phyloP scores from a whole-genome alignment of 768 basidiomycete genomes.

The Russula sp. region DNA sequence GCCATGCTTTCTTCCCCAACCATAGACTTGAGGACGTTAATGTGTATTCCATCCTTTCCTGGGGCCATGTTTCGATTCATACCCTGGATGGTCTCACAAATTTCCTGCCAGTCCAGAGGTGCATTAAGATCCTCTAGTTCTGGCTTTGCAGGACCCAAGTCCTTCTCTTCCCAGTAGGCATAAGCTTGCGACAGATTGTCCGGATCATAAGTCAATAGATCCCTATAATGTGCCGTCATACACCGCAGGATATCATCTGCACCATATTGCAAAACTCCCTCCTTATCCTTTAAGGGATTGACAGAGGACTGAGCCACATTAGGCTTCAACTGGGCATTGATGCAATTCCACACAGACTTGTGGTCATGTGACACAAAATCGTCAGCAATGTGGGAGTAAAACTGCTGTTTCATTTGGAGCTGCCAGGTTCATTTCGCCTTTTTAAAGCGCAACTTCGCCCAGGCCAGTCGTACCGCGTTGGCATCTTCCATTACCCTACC shows the following conservation, averaged over 20 bases:
- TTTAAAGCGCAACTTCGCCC: neutral
- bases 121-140: no score
- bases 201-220: conserved; percentile 1
- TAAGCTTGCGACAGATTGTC: neutral
- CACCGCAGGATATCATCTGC: neutral
- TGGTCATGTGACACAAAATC: neutral
- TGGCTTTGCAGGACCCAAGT: no score
- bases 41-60: neutral
- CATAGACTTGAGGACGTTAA: conserved; percentile 2
- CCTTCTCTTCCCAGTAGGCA: neutral
- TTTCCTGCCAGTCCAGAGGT: neutral
- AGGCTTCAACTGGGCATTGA: neutral
- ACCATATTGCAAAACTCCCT: neutral
- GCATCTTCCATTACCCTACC: neutral
- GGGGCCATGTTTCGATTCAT: neutral
- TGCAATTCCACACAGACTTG: neutral
- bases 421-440: neutral
- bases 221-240: neutral
- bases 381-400: neutral
- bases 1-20: neutral
- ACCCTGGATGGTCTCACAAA: neutral
- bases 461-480: neutral
- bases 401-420: neutral
- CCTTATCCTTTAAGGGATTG: neutral
- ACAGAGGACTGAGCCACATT: rapidly evolving